Conservation (phyloP, 805 yeast species). For the Ogataea degrootiae region DNA sequence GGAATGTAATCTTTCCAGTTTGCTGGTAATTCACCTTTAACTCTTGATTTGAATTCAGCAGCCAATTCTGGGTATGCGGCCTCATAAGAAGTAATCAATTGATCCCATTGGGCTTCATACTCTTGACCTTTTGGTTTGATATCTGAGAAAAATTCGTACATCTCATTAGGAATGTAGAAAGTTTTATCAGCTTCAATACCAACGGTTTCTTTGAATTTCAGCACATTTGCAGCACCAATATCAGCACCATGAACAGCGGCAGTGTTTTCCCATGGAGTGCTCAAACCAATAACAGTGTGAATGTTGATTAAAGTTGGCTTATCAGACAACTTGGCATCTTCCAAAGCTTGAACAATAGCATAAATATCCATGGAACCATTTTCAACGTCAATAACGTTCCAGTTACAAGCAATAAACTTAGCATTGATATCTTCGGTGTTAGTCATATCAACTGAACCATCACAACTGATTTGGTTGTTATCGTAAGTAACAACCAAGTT, state of each 20-base stretch:
- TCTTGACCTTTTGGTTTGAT: conserved; percentile 57
- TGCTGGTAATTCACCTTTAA: conserved; percentile 69
- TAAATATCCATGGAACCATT: conserved; percentile 77
- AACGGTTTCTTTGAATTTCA: conserved; percentile 71
- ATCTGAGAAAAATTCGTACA: conserved; percentile 60
- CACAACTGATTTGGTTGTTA: conserved; percentile 94
- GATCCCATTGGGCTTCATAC: conserved; percentile 70
- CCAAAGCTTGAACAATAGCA: conserved; percentile 66
- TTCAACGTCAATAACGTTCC: conserved; percentile 76
- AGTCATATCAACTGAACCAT: conserved; percentile 83
- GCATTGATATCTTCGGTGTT: conserved; percentile 88
- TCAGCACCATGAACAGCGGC: conserved; percentile 96
- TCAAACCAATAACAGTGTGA: conserved; percentile 89
- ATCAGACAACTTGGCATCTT: conserved; percentile 69
- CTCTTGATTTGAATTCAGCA: conserved; percentile 73
- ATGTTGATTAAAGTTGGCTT: conserved; percentile 89
- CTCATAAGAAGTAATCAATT: conserved; percentile 52
- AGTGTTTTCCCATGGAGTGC: conserved; percentile 79
- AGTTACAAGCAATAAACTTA: conserved; percentile 88
- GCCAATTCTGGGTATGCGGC: conserved; percentile 71
- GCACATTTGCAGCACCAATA: conserved; percentile 85
- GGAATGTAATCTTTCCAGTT: conserved; percentile 83
- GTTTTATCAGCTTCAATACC: conserved; percentile 84
- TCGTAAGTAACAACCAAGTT: conserved; percentile 94
- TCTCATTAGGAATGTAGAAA: conserved; percentile 80